These are phyloP conservation scores for Boeremia lycopersici DNA, from an alignment of 2,329 filamentous ascomycete species.

Conservation along the genomic window DNA sequence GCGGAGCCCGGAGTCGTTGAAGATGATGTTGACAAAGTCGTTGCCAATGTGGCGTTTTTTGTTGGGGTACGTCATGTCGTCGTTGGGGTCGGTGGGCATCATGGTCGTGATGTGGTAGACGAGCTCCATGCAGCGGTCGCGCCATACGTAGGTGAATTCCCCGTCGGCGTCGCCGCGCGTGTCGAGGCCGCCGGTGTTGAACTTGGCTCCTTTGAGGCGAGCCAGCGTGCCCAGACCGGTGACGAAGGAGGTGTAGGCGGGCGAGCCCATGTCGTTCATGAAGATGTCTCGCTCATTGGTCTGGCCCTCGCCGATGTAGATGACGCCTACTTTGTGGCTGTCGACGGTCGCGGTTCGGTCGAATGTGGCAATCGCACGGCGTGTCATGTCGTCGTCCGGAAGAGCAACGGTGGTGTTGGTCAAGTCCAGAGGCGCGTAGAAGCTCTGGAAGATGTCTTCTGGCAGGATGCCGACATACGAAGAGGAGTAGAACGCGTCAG, in stretches of 20 bases:
- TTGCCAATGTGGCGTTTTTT: conserved; percentile 98
- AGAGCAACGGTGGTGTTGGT: conserved; percentile 72
- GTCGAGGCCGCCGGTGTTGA: conserved; percentile 93
- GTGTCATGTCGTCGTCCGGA: conserved; percentile 71
- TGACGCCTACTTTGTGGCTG: conserved; percentile 91
- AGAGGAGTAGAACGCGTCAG: conserved; percentile 52
- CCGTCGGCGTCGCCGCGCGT: conserved; percentile 78
- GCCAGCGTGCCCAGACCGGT: conserved; percentile 81
- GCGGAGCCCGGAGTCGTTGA: conserved; percentile 90
- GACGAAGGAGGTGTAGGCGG: conserved; percentile 86
- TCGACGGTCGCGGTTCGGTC: conserved; percentile 90
- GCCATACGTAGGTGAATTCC: conserved; percentile 89
- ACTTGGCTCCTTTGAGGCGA: conserved; percentile 78
- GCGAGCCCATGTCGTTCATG: conserved; percentile 82
- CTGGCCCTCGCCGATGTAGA: conserved; percentile 91
- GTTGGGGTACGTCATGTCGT: conserved; percentile 72
- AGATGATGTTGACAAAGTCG: conserved; percentile 97
- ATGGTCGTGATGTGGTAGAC: conserved; percentile 96
- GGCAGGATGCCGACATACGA: conserved; percentile 70
- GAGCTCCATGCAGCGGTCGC: conserved; percentile 91
- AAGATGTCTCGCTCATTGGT: conserved; percentile 83
- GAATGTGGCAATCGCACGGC: conserved; percentile 78
- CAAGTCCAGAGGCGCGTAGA: conserved; percentile 61
- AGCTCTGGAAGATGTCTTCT: conserved; percentile 73
- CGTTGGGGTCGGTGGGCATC: conserved; percentile 87